Evolutionary conservation across 805 yeast genomes (phyloP), one percentile per base, ranked within the genome.

Genomic region (Starmerella apis): DNA sequence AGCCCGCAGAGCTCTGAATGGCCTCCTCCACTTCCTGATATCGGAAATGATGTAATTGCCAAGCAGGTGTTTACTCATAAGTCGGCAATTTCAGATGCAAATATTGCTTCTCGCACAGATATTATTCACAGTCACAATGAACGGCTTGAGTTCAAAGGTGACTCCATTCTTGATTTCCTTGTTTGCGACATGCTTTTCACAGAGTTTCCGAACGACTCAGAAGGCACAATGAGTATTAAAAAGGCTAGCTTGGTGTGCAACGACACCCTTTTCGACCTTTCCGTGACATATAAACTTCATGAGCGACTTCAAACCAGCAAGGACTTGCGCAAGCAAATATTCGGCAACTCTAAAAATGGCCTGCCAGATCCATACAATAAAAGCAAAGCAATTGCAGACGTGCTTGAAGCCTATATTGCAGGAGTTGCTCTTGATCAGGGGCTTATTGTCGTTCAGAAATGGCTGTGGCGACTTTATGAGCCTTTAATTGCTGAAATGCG

Each of bases 401-500:
- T 83, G 0, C 85, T 90, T 63, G 98, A 92, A 66, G 96, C 97
- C 0, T 90, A 90, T 58, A 73, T 92, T 42, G 97, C 95, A 6
- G 98, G 94, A 0, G 65, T 90, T 28, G 74, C 57, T 9, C 39
- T 58, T 7, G 57, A 59, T 33, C 41, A 51, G 13, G 69, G 68
- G 8, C 56, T 58, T 4, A 46, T 48, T 1, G 57, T 53, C 3
- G 65, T 62, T 1, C 57, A 59, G 14, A 30, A 56, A 8, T 70
- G 71, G 70, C 58, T 69, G 9, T 37, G 43, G 7, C 54, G 56
- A 18, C 60, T 69, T n/a, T 62, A 61, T 16, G 53, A 47, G 36
- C 71, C 72, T 2, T 48, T 61, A 11, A 39, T 65, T 7, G 66
- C 63, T 30, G 71, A 65, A 28, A 52, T 58, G 37, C 27, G 35